These are phyloP conservation scores for Candida easanensis DNA, from an alignment of 805 yeast genomes.

Conservation along the genomic window DNA sequence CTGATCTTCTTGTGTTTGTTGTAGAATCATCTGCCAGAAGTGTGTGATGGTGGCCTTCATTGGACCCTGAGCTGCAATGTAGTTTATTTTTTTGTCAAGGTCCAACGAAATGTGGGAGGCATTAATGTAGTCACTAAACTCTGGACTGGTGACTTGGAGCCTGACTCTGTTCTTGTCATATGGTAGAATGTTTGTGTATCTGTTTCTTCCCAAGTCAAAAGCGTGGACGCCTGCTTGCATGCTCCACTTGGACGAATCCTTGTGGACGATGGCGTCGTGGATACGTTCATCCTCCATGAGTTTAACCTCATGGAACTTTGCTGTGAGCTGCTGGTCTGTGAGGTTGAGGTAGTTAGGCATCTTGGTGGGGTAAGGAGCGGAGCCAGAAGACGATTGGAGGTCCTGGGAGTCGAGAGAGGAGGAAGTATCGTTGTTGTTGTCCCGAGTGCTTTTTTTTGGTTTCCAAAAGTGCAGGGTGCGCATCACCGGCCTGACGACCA, in stretches of 20 bases:
- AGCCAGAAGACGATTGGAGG: too few species aligned
- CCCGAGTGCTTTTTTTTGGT: too few species aligned
- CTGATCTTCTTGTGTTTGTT: constrained; percentile 56
- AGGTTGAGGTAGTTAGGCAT: not conserved
- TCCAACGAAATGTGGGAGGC: constrained; percentile 19
- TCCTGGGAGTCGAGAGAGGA: not conserved
- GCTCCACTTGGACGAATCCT: constrained; percentile 24
- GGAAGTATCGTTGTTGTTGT: not conserved
- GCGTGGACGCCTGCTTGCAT: constrained; percentile 18
- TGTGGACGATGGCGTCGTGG: constrained; percentile 34
- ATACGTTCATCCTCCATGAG: constrained; percentile 35
- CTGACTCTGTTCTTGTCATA: constrained; percentile 58
- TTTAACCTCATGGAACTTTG: constrained; percentile 34
- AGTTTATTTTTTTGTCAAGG: constrained; percentile 28
- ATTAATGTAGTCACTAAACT: constrained; percentile 22
- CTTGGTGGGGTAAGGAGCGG: constrained; percentile 2
- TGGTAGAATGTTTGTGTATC: constrained; percentile 64
- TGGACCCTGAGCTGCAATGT: constrained; percentile 82
- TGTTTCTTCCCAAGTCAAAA: constrained; percentile 37
- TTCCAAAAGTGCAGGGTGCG: not conserved
- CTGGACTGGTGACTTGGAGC: constrained; percentile 29
- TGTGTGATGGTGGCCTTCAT: constrained; percentile 68
- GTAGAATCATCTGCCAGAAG: constrained; percentile 84
- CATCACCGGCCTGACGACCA: not conserved
- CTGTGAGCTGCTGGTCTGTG: constrained; percentile 1